These are phyloP conservation scores for Pholiota conissans DNA, from an alignment of 768 basidiomycete species.

Conservation along the genomic window DNA sequence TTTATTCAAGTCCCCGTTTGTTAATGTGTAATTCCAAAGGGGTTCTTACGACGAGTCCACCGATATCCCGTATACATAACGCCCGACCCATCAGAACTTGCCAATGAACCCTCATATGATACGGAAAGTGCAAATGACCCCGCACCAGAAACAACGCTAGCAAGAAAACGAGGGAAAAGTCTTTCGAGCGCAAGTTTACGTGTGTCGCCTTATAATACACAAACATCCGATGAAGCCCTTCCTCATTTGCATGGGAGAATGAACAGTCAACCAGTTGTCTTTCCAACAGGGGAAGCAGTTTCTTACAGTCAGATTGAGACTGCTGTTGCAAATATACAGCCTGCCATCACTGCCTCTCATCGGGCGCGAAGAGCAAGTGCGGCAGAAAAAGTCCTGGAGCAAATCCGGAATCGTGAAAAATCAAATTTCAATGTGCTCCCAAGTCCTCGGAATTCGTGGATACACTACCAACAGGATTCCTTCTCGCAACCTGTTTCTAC, in stretches of 20 bases:
- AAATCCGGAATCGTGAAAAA: slow-evolving; percentile 57
- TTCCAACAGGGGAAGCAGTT: slow-evolving; percentile 16
- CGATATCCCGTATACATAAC: slow-evolving; percentile 83
- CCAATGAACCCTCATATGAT: slow-evolving; percentile 11
- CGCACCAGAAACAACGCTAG: slow-evolving; percentile 20
- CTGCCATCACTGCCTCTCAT: slow-evolving; percentile 32
- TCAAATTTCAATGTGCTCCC: slow-evolving; percentile 28
- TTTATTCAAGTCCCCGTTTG: neutral
- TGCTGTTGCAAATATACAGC: slow-evolving; percentile 16
- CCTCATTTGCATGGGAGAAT: slow-evolving; percentile 20
- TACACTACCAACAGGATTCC: slow-evolving; percentile 36
- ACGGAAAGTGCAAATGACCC: slow-evolving; percentile 15
- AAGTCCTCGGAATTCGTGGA: slow-evolving; percentile 48
- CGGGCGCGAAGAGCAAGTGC: slow-evolving; percentile 58
- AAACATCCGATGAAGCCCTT: slow-evolving; percentile 2
- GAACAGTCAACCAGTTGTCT: slow-evolving; percentile 24
- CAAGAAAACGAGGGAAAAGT: slow-evolving; percentile 40
- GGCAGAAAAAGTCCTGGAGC: slow-evolving; percentile 69
- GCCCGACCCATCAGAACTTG: slow-evolving; percentile 30
- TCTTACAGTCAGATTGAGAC: slow-evolving; percentile 12
- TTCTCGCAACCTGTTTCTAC: slow-evolving; percentile 8
- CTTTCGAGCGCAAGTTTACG: slow-evolving; percentile 29
- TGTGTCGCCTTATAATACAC: neutral
- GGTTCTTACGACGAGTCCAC: slow-evolving; percentile 90
- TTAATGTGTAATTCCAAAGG: slow-evolving; percentile 44